phyloP scores from a whole-genome alignment of 2,329 filamentous ascomycete species.

The Monosporascus sp. region DNA sequence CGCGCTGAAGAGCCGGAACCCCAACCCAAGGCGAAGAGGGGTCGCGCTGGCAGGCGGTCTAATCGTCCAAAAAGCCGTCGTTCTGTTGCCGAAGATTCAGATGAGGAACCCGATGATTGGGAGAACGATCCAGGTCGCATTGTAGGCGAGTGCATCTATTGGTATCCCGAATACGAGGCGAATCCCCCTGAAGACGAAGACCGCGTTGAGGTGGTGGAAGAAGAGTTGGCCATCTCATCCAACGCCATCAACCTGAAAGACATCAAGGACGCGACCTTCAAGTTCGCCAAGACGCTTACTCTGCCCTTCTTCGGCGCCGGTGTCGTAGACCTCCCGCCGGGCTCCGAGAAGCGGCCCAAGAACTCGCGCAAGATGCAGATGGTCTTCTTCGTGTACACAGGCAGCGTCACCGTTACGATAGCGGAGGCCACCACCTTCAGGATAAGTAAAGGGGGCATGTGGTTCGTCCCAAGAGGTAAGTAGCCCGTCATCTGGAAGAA shows the following conservation, averaged over 20 bases:
- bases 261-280: slow-evolving; percentile 65
- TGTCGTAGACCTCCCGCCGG: slow-evolving; percentile 80
- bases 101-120: slow-evolving; percentile 61
- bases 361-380: slow-evolving; percentile 96
- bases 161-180: slow-evolving; percentile 53
- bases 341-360: slow-evolving; percentile 80
- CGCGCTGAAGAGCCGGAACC: slow-evolving; percentile 59
- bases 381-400: slow-evolving; percentile 85
- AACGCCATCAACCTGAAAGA: slow-evolving; percentile 52
- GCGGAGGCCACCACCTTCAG: slow-evolving; percentile 66
- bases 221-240: slow-evolving; percentile 52
- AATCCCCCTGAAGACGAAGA: slow-evolving; percentile 51
- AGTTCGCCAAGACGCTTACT: slow-evolving; percentile 82
- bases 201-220: slow-evolving; percentile 46
- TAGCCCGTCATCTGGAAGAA: slow-evolving; percentile 7
- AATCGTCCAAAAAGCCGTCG: slow-evolving; percentile 6
- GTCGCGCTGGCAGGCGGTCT: slow-evolving; percentile 15
- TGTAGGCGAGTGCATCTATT: slow-evolving; percentile 57
- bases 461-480: slow-evolving; percentile 92
- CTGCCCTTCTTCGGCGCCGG: slow-evolving; percentile 84
- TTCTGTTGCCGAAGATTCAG: slow-evolving; percentile 40
- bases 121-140: slow-evolving; percentile 62
- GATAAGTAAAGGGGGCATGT: slow-evolving; percentile 82
- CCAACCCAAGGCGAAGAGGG: slow-evolving; percentile 17
- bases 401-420: slow-evolving; percentile 74